phyloP scores from a whole-genome alignment of 2,329 filamentous ascomycete genomes.

The Huntiella omanensis region DNA sequence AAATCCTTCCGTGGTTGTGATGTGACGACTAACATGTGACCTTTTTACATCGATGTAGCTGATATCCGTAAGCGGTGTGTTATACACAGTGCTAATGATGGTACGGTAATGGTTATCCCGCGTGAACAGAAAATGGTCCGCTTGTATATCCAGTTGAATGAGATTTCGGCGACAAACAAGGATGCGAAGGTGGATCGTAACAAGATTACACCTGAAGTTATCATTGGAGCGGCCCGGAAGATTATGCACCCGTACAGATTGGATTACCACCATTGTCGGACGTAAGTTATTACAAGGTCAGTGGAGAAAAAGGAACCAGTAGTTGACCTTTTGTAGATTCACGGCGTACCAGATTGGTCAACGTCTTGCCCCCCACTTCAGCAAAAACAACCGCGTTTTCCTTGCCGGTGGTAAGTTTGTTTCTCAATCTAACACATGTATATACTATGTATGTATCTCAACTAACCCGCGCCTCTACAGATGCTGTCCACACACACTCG shows the following conservation, averaged over 20 bases:
- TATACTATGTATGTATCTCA: background rate
- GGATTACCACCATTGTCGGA: conserved; percentile 42
- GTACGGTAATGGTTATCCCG: conserved; percentile 48
- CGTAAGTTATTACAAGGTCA: conserved; percentile 17
- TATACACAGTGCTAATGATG: conserved; percentile 32
- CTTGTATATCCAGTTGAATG: conserved; percentile 43
- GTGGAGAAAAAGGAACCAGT: conserved; percentile 6
- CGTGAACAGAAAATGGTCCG: conserved; percentile 50
- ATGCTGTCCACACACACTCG: conserved; percentile 27
- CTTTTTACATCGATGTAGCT: conserved; percentile 13
- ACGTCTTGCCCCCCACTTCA: conserved; percentile 36
- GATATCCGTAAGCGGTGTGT: conserved; percentile 36
- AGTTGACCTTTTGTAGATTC: conserved; percentile 28
- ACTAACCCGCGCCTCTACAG: conserved; percentile 7
- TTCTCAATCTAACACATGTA: conserved; percentile 18
- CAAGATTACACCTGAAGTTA: conserved; percentile 41
- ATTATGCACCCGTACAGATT: conserved; percentile 50
- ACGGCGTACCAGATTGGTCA: conserved; percentile 47
- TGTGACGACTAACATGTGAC: background rate
- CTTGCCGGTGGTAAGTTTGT: conserved; percentile 39
- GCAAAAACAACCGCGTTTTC: conserved; percentile 37
- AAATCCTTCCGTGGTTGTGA: background rate
- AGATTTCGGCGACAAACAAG: conserved; percentile 15
- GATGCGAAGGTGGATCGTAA: conserved; percentile 35
- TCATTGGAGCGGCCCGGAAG: conserved; percentile 40